Percentiles rank a stretch among this genome's conserved stretches.
These are phyloP conservation scores for Phytopythium vexans DNA, from an alignment of 352 stramenopile species.

Conservation along the genomic window DNA sequence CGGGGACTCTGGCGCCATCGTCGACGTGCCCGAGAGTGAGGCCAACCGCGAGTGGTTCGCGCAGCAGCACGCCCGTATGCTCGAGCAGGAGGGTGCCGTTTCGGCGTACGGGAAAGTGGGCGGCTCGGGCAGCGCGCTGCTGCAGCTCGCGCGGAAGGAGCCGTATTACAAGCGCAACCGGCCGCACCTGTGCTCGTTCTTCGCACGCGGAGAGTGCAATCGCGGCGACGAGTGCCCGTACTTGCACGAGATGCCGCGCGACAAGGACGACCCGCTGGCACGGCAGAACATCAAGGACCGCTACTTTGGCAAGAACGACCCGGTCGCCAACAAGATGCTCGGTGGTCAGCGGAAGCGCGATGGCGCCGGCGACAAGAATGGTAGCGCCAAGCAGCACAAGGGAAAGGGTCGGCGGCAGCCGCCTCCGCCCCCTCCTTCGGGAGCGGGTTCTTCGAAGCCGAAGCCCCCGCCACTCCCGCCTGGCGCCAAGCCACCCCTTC, in stretches of 20 bases:
- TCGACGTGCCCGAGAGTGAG: constrained; percentile 90
- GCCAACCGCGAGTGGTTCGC: constrained; percentile 95
- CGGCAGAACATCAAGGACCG: constrained; percentile 96
- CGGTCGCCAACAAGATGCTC: constrained; percentile 91
- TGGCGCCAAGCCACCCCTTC: constrained; percentile 60
- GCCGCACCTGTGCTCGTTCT: constrained; percentile 95
- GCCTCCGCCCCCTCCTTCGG: constrained; percentile 22
- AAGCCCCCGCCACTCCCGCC: constrained; percentile 52
- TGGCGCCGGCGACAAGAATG: constrained; percentile 14
- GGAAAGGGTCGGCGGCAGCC: constrained; percentile 15
- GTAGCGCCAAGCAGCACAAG: constrained; percentile 12
- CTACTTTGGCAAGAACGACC: constrained; percentile 94
- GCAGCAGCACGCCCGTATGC: constrained; percentile 87
- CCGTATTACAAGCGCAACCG: constrained; percentile 92
- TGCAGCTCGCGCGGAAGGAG: constrained; percentile 82
- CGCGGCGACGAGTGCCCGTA: constrained; percentile 92
- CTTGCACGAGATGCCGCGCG: constrained; percentile 92
- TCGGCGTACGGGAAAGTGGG: constrained; percentile 83
- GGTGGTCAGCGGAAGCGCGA: constrained; percentile 22
- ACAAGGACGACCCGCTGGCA: constrained; percentile 90
- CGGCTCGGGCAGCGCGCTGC: constrained; percentile 64
- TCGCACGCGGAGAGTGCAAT: constrained; percentile 92
- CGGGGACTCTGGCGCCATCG: constrained; percentile 36
- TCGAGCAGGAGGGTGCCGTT: constrained; percentile 89
- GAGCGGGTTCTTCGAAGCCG: constrained; percentile 30